Base-by-base conservation (phyloP, 768 basidiomycete species). In the Leccinum fibrillosum region DNA sequence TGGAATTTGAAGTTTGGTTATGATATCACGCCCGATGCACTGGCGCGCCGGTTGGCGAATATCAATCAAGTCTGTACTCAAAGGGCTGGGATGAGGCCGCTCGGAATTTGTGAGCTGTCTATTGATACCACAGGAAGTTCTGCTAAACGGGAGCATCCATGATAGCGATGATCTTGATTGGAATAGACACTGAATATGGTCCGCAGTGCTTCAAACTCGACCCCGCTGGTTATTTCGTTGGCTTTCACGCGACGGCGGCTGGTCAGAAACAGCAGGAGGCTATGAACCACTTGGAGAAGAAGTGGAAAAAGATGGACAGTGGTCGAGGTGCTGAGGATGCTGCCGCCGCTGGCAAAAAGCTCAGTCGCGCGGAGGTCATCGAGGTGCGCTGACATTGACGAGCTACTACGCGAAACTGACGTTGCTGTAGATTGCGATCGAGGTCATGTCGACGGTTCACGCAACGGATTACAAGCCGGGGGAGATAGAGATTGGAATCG, bases 1-100 rank as follows among this genome's bases (percentile, higher is more conserved):
- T 98, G 94, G 80, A 82, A 94, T 64, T 92, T 96, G 79, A 98
- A 97, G 74, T 96, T 89, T 68, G 97, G 97, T 28, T 95, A 98
- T 70, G 97, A 99, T 76, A 97, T 99, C 66, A 96, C 95, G 3
- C 94, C 96, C 4, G 95, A 97, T 70, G 89, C 91, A n/a, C 82
- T 99, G 47, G 92, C 97, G 21, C 86, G 94, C 62, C 83, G 96
- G 49, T 78, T 99, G 69, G 97, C 96, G 32, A 97, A 98, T 73
- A 94, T 98, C 74, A 98, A 98, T 70, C 97, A 98, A 75, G 96
- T 98, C 2, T 98, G 98, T 75, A 99, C 97, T 2, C 97, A 99
- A 75, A 83, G 92, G 57, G 96, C 96, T 2, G 97, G 85, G 37
- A 98, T 99, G 95, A 83, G 97, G 44, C 97, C 97, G 2, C 76